Evolutionary conservation across 2,329 filamentous ascomycete genomes (phyloP), one percentile per base, ranked within the genome.

Genomic region (Neodidymelliopsis sp.): DNA sequence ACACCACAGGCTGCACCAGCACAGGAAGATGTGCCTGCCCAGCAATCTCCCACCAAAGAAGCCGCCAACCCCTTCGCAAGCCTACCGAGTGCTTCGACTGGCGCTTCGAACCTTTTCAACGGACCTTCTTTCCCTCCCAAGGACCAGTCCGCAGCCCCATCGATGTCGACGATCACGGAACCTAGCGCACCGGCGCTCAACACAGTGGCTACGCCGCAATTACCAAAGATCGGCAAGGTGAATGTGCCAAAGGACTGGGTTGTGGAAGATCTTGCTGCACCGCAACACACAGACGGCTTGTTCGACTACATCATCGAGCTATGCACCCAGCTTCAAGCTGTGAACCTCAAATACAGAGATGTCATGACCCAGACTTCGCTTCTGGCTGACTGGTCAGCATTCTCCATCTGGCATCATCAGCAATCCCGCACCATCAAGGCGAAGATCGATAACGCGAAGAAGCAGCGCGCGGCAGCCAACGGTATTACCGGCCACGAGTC

Each of bases 401-500:
- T 72, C 16, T 70, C 67, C 10, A 49, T 56, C 6, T 72, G 66
- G 65, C 69, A 72, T 45, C 47, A 55, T 18, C 62, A 65, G 37
- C 52, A 64, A 25, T 57, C 67, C 9, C 54, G 53, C 6, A 54
- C 61, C 10, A 56, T 72, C 19, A 64, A 62, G 41, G 62, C 59
- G 31, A 63, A 66, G 57, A 67, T 72, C 9, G 58, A 58, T 4
- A 51, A 47, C 10, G 52, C 59, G 15, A 71, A 61, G 43, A 70
- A 71, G 54, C 56, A 68, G 31, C 62, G 54, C 4, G 67, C 69
- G 11, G 37, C 50, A 2, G 55, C 53, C 5, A 68, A 64, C 34
- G 69, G 69, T 1, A 46, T 71, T 31, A 70, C 67, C 27, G 67
- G 69, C 7, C 51, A 58, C 20, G 69, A 71, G 40, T 67, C 67